A percentile compares a stretch with the other conserved stretches of the same genome.
phyloP scores from a whole-genome alignment of 306 rosid genomes.

The Cucurbita ficifolia region DNA sequence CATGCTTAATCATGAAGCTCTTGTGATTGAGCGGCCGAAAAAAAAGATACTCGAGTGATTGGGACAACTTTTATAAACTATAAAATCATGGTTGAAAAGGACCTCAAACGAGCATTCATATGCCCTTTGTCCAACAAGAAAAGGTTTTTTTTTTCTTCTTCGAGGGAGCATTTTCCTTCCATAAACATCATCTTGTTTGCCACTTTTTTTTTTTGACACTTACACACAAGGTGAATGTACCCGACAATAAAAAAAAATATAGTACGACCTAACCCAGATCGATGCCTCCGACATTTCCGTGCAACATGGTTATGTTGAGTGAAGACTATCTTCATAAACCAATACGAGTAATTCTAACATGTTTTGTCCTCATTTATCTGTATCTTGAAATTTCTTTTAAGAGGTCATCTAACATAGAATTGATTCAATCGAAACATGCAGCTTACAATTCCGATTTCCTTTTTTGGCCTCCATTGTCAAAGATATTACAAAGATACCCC shows the following conservation, averaged over 20 bases:
- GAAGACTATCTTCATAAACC: too few species aligned
- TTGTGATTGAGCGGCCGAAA: too few species aligned
- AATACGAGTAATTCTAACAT: too few species aligned
- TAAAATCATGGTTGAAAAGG: slow-evolving; percentile 12
- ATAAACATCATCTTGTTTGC: slow-evolving; percentile 10
- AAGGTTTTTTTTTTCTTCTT: neutral
- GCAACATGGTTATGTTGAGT: too few species aligned
- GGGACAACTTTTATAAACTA: neutral
- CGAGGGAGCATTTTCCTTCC: slow-evolving; percentile 12
- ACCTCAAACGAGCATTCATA: slow-evolving; percentile 4
- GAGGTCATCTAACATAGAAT: too few species aligned
- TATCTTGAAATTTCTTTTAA: too few species aligned
- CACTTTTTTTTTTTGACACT: slow-evolving; percentile 6
- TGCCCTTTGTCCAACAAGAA: neutral
- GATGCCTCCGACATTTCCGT: too few species aligned
- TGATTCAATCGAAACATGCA: too few species aligned
- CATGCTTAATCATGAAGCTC: too few species aligned
- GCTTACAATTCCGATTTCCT: neutral
- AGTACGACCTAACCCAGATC: too few species aligned
- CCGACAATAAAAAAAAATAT: neutral
- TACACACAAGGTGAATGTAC: neutral
- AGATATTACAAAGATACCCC: neutral
- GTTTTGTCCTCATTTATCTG: too few species aligned
- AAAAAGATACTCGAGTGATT: neutral
- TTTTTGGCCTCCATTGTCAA: neutral